A percentile compares a stretch with the other conserved stretches of the same genome.
Conservation (phyloP, 177 flowering plant species). For the Telopea speciosissima region DNA sequence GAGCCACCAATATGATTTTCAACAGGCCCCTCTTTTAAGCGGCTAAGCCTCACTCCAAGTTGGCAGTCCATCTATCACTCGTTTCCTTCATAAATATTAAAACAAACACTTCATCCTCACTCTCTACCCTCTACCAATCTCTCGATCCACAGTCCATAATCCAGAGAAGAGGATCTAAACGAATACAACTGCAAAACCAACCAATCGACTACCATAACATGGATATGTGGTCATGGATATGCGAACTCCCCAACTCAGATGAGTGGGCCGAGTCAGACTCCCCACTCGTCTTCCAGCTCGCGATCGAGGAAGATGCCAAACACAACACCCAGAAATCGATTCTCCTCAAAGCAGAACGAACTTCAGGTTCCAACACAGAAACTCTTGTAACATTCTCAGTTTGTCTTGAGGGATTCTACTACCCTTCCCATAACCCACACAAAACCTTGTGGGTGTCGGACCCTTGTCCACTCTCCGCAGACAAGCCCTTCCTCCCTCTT, state of each 20-base stretch:
- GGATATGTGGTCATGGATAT: constrained; percentile 91
- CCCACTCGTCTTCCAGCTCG: constrained; percentile 32
- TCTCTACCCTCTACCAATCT: neutral
- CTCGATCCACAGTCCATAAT: neutral
- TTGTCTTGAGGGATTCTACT: constrained; percentile 34
- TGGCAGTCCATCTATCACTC: constrained; percentile 36
- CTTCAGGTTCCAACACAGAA: constrained; percentile 38
- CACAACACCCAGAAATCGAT: constrained; percentile 31
- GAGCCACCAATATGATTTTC: constrained; percentile 27
- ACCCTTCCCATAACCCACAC: constrained; percentile 4
- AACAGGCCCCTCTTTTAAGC: constrained; percentile 5
- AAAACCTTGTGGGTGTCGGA: constrained; percentile 73
- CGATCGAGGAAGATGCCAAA: constrained; percentile 12
- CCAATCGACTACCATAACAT: constrained; percentile 14
- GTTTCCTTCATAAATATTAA: constrained; percentile 26
- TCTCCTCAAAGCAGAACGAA: constrained; percentile 56
- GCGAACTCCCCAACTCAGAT: constrained; percentile 48
- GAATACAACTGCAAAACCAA: neutral
- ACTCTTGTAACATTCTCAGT: constrained; percentile 45
- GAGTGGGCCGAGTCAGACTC: constrained; percentile 45
- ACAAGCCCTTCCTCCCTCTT: constrained; percentile 63
- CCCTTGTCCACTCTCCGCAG: constrained; percentile 49
- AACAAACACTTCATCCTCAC: constrained; percentile 1
- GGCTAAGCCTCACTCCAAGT: constrained; percentile 36
- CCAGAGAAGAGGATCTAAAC: neutral